Percentiles rank a stretch among this genome's conserved stretches.
Conservation (phyloP, 345 rosid genomes). For the Draba incana region DNA sequence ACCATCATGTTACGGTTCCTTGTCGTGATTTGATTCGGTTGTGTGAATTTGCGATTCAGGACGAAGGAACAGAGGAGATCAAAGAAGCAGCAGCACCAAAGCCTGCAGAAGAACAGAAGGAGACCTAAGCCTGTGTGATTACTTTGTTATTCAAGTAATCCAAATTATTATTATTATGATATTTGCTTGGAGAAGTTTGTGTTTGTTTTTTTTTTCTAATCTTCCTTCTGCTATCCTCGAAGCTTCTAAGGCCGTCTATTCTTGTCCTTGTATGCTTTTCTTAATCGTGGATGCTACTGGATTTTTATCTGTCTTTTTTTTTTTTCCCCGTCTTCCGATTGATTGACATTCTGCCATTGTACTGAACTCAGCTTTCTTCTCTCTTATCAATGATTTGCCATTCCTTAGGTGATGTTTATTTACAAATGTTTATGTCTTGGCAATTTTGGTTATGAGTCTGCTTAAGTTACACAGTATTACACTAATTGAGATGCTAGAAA, state of each 20-base stretch:
- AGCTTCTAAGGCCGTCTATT: slow-evolving; percentile 54
- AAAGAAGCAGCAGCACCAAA: slow-evolving; percentile 75
- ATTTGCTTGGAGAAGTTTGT: slow-evolving; percentile 35
- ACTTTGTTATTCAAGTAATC: slow-evolving; percentile 25
- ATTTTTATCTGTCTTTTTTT: slow-evolving; percentile 16
- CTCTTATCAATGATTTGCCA: slow-evolving; percentile 26
- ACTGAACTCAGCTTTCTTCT: slow-evolving; percentile 3
- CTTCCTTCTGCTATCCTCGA: slow-evolving; percentile 34
- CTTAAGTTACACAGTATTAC: too few species aligned
- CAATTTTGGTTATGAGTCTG: too few species aligned
- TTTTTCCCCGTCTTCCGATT: not conserved
- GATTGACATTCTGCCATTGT: slow-evolving; percentile 24
- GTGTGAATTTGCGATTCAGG: slow-evolving; percentile 45
- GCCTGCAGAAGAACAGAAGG: slow-evolving; percentile 65
- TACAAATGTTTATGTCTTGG: too few species aligned
- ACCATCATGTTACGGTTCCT: not conserved
- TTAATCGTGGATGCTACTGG: slow-evolving; percentile 48
- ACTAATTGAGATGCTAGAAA: too few species aligned
- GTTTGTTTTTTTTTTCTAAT: slow-evolving; percentile 52
- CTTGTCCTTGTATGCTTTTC: slow-evolving; percentile 49
- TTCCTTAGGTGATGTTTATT: not conserved
- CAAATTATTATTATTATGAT: slow-evolving; percentile 57
- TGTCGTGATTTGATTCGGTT: not conserved
- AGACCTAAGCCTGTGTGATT: slow-evolving; percentile 39
- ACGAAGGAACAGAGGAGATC: slow-evolving; percentile 85